phyloP scores from a whole-genome alignment of 169 alveolate species.

The Perkinsus chesapeaki region DNA sequence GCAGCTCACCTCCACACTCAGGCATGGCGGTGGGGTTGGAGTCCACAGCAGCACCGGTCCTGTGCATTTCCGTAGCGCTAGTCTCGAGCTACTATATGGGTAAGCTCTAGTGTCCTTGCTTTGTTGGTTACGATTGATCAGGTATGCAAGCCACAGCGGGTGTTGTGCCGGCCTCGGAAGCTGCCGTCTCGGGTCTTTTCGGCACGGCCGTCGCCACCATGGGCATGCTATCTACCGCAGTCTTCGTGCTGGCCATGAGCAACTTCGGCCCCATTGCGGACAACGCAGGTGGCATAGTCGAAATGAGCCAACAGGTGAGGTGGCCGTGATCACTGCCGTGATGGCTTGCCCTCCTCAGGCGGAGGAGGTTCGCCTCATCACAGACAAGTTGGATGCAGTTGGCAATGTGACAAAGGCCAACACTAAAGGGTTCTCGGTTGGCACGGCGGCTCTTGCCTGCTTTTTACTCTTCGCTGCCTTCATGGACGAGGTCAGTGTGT shows the following conservation, averaged over 20 bases:
- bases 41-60: slow-evolving; percentile 56
- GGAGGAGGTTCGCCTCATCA: slow-evolving; percentile 55
- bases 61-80: slow-evolving; percentile 46
- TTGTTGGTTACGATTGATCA: not conserved
- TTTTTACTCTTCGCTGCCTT: slow-evolving; percentile 72
- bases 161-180: slow-evolving; percentile 8
- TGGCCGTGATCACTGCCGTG: not conserved
- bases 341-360: slow-evolving; percentile 12
- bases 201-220: slow-evolving; percentile 77
- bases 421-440: slow-evolving; percentile 76
- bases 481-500: slow-evolving; percentile 42
- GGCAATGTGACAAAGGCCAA: slow-evolving; percentile 77
- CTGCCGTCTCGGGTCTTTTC: slow-evolving; percentile 49
- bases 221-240: slow-evolving; percentile 70
- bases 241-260: slow-evolving; percentile 55
- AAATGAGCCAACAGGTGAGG: slow-evolving; percentile 48
- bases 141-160: slow-evolving; percentile 14
- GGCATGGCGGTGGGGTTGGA: slow-evolving; percentile 47
- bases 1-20: not conserved
- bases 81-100: slow-evolving; percentile 46
- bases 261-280: slow-evolving; percentile 78
- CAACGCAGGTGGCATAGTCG: slow-evolving; percentile 78
- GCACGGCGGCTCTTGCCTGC: slow-evolving; percentile 76
- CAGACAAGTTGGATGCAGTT: slow-evolving; percentile 76
- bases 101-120: not conserved